Conservation (phyloP, 768 basidiomycete genomes). For the Collybiopsis luxurians region DNA sequence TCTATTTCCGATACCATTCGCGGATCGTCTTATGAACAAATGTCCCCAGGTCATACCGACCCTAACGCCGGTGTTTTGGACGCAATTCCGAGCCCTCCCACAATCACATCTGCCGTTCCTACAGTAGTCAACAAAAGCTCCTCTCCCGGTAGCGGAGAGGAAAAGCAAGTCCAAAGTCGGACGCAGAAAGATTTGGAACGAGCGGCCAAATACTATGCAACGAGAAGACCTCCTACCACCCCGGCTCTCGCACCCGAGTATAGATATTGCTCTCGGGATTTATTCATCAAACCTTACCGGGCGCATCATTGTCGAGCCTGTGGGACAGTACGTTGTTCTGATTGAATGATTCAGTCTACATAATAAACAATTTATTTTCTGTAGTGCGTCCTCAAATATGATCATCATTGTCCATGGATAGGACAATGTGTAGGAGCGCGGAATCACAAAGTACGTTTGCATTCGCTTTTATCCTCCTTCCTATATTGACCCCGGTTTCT, state of each 20-base stretch:
- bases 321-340: slow-evolving; percentile 59
- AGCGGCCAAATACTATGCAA: not conserved
- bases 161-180: not conserved
- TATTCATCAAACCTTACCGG: slow-evolving; percentile 68
- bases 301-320: slow-evolving; percentile 81
- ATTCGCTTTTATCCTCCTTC: not conserved
- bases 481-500: not conserved
- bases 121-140: not conserved
- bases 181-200: not conserved
- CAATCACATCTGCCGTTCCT: not conserved
- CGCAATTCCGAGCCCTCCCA: slow-evolving; percentile 9
- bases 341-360: not conserved
- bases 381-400: slow-evolving; percentile 79
- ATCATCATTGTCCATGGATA: slow-evolving; percentile 94
- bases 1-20: slow-evolving; percentile 25
- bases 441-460: slow-evolving; percentile 70
- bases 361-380: not conserved
- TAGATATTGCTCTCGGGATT: slow-evolving; percentile 64
- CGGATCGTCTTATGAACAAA: slow-evolving; percentile 43
- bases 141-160: not conserved
- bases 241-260: slow-evolving; percentile 57
- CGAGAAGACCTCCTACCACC: slow-evolving; percentile 20
- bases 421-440: slow-evolving; percentile 92
- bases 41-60: slow-evolving; percentile 4
- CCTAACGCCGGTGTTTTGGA: slow-evolving; percentile 10